phyloP scores from a whole-genome alignment of 2,329 filamentous ascomycete species.

The Penicillium olsonii region DNA sequence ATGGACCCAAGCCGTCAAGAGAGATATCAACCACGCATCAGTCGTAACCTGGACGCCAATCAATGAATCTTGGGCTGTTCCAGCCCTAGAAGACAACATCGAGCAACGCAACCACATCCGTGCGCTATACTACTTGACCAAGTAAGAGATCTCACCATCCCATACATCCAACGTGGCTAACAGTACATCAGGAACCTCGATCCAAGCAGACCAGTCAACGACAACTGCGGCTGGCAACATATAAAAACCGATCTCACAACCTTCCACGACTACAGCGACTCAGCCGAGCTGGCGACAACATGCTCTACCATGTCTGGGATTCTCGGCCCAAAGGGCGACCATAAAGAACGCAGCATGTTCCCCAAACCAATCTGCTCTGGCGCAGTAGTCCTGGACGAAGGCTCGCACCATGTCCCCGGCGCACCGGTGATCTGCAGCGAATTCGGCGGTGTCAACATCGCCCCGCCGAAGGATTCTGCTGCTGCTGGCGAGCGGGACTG shows the following conservation, averaged over 20 bases:
- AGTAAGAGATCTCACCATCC: slow-evolving; percentile 42
- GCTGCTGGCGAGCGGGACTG: slow-evolving; percentile 56
- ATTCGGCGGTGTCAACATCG: slow-evolving; percentile 69
- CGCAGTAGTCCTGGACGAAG: slow-evolving; percentile 45
- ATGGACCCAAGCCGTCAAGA: slow-evolving; percentile 63
- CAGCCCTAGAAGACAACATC: slow-evolving; percentile 56
- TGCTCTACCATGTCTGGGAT: slow-evolving; percentile 57
- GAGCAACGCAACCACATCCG: slow-evolving; percentile 66
- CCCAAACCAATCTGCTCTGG: slow-evolving; percentile 45
- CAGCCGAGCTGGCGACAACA: slow-evolving; percentile 55
- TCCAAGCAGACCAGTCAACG: slow-evolving; percentile 65
- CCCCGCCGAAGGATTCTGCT: slow-evolving; percentile 43
- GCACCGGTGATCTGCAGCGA: slow-evolving; percentile 67
- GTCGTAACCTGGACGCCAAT: slow-evolving; percentile 68
- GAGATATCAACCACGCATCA: slow-evolving; percentile 67
- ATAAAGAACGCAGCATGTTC: slow-evolving; percentile 58
- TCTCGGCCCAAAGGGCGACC: slow-evolving; percentile 53
- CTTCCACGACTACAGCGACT: slow-evolving; percentile 69
- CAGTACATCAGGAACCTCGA: slow-evolving; percentile 52
- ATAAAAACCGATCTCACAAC: slow-evolving; percentile 65
- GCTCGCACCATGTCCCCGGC: slow-evolving; percentile 53
- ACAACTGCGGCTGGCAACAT: slow-evolving; percentile 73
- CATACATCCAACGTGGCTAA: background rate
- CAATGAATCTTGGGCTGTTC: slow-evolving; percentile 67
- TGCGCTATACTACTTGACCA: slow-evolving; percentile 64